Evolutionary conservation across 1,284 basidiomycete species (phyloP).

Genomic region (Microbotryum saponariae): DNA sequence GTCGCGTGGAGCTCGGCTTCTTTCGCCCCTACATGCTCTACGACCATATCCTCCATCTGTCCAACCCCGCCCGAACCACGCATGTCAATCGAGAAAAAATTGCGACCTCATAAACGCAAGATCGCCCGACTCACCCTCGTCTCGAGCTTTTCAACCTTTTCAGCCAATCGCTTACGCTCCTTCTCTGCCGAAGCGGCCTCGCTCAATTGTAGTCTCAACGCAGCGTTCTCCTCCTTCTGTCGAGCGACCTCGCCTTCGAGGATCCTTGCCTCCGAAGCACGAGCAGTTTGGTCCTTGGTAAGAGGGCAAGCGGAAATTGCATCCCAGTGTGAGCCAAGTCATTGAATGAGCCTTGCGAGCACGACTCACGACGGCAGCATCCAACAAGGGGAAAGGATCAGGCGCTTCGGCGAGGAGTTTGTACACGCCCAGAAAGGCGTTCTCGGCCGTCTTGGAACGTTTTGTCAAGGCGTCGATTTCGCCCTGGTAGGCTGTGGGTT

Average conservation of each 20-base stretch:
- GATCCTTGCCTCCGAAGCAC: constrained; percentile 68
- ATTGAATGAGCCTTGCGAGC: too few species aligned
- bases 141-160: constrained; percentile 68
- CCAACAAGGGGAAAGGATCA: constrained; percentile 90
- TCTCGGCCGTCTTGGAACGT: constrained; percentile 82
- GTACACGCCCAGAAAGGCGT: constrained; percentile 86
- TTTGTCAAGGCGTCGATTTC: constrained; percentile 94
- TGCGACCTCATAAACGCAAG: not conserved
- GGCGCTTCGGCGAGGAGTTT: constrained; percentile 88
- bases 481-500: constrained; percentile 66
- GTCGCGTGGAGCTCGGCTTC: constrained; percentile 92
- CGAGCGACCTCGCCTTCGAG: constrained; percentile 63
- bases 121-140: constrained; percentile 54
- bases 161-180: constrained; percentile 66
- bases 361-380: constrained; percentile 75
- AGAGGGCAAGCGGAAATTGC: not conserved
- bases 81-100: not conserved
- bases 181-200: constrained; percentile 61
- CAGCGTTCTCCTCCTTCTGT: constrained; percentile 67
- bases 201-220: constrained; percentile 61
- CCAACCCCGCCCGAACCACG: not conserved
- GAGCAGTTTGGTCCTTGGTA: constrained; percentile 73
- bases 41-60: constrained; percentile 83
- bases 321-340: not conserved
- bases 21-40: constrained; percentile 75